Percentiles rank a stretch among this genome's conserved stretches.
These are phyloP conservation scores for Sporothrix inflata DNA, from an alignment of 2,329 filamentous ascomycete genomes.

Conservation along the genomic window DNA sequence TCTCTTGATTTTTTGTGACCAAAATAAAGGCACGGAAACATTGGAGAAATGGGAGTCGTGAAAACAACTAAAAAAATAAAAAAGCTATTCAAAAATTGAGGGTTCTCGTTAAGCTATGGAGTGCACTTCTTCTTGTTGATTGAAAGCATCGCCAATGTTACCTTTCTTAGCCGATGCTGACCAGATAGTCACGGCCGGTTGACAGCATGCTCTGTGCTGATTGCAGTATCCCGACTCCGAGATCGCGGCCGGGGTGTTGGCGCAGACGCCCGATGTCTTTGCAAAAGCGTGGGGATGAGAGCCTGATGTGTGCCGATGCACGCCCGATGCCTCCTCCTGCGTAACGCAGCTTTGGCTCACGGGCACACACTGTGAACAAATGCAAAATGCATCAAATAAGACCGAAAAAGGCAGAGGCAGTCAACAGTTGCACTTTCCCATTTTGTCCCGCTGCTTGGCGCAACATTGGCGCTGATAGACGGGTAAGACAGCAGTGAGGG, in stretches of 20 bases:
- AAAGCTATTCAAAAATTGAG: constrained; percentile 2
- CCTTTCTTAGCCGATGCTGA: not conserved
- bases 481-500: not conserved
- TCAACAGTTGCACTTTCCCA: constrained; percentile 1
- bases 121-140: not conserved
- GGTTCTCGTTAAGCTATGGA: not conserved
- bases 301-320: not conserved
- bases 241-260: not conserved
- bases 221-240: not conserved
- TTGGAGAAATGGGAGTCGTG: not conserved
- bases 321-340: not conserved
- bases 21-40: not conserved
- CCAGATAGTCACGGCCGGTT: not conserved
- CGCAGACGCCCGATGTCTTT: not conserved
- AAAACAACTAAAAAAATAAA: constrained; percentile 22
- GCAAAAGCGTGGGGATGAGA: not conserved
- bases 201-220: not conserved
- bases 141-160: not conserved
- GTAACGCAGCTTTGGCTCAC: not conserved
- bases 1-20: not conserved
- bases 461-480: not conserved
- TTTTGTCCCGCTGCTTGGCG: not conserved
- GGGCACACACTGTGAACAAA: not conserved
- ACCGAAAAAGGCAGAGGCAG: constrained; percentile 5
- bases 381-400: not conserved